Percentiles rank a stretch among this genome's conserved stretches.
These are phyloP conservation scores for Suhomyces choctaworum DNA, from an alignment of 1,139 yeast genomes.

Conservation along the genomic window DNA sequence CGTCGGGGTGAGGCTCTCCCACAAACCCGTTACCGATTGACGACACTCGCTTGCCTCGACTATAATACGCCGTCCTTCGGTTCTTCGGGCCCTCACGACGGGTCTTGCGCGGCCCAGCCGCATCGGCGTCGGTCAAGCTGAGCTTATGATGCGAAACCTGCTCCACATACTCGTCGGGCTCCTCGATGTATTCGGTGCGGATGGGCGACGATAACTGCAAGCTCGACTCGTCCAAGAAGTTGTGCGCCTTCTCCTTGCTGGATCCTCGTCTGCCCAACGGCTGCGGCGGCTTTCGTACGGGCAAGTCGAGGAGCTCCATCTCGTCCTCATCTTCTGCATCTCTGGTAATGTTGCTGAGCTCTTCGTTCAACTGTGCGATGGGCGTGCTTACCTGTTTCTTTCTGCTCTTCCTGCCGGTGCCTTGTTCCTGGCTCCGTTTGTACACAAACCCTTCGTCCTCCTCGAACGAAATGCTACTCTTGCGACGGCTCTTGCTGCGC, in stretches of 20 bases:
- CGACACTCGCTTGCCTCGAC: slow-evolving; percentile 71
- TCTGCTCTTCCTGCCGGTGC: slow-evolving; percentile 14
- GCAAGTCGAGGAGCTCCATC: slow-evolving; percentile 11
- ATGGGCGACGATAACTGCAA: slow-evolving; percentile 30
- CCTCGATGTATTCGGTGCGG: slow-evolving; percentile 8
- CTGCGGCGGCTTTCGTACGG: slow-evolving; percentile 5
- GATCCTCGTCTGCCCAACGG: background rate
- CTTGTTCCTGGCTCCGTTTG: slow-evolving; percentile 30
- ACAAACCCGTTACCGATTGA: slow-evolving; percentile 73
- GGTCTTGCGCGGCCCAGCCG: slow-evolving; percentile 14
- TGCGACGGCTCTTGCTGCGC: slow-evolving; percentile 2
- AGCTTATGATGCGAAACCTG: slow-evolving; percentile 33
- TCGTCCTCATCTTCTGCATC: slow-evolving; percentile 12
- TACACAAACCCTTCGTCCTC: slow-evolving; percentile 51
- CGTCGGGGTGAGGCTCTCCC: slow-evolving; percentile 68
- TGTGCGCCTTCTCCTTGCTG: slow-evolving; percentile 1
- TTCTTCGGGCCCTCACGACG: slow-evolving; percentile 15
- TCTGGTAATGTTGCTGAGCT: slow-evolving; percentile 16
- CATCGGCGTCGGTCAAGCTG: slow-evolving; percentile 22
- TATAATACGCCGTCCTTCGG: slow-evolving; percentile 52
- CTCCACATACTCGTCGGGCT: slow-evolving; percentile 31
- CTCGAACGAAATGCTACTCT: slow-evolving; percentile 25
- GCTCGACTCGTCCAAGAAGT: slow-evolving; percentile 18
- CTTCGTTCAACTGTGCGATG: slow-evolving; percentile 26
- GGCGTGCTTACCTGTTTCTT: slow-evolving; percentile 28